Evolutionary conservation across 164 flowering plant genomes (phyloP), one percentile per base, ranked within the genome.

Genomic region (Umbilicus rupestris): DNA sequence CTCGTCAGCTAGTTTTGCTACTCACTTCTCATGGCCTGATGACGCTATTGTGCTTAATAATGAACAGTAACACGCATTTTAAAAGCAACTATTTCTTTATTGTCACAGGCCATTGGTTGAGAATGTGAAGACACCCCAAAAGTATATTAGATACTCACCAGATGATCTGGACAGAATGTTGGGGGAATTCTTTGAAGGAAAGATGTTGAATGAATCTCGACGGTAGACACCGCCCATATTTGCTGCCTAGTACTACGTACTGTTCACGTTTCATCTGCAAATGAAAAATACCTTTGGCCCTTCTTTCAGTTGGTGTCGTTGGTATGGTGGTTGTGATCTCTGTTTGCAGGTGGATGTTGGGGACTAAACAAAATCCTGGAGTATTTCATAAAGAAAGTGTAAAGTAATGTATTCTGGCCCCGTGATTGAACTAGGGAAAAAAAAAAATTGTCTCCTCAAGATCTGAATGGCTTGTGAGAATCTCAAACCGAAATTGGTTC

Each of bases 141-240:
- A 77, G 74, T 85, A 87, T 80, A 81, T 85, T 68, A 78, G 78
- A 60, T 85, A 77, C 73, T 45, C 76, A 0, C 78, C 87, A 5
- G 92, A 87, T 74, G 89, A 87, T 74, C 86, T 87, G 24, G 92
- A 87, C 28, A 77, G 80, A 2, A 83, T 83, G 87, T 73, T 87
- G 70, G 81, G 83, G 20, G 92, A 87, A 68, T 87, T 87, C 55
- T 87, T 87, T 20, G 92, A 87, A 69, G 89, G 92, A 14, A 83
- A 81, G 73, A 83, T 75, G 29, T 52, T 76, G 68, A 80, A 72
- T 63, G 88, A 86, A 57, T 77, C 79, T 7, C 81, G 64, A 74
- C 75, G 90, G 35, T 83, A 77, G 69, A 73, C 66, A 24, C 31
- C n/a, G 5, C 20, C 9, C 26, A 49, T 2, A 6, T 49, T 3